Conservation (phyloP, 2,329 filamentous ascomycete species). For the Chaetomium strumarium region DNA sequence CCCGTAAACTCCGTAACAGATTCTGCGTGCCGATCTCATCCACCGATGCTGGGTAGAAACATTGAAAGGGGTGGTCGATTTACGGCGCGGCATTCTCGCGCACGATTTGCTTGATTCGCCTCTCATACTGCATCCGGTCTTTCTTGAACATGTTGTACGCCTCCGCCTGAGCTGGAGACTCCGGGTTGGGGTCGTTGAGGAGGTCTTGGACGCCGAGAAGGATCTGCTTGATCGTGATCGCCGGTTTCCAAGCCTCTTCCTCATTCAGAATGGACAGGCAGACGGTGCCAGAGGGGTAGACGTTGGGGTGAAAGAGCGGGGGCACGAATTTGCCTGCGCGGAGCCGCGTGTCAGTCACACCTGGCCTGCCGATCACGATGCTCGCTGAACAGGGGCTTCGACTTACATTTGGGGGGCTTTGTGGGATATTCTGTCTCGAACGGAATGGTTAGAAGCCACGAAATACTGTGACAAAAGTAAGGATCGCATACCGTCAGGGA, state of each 20-base stretch:
- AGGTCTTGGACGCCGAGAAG: constrained; percentile 93
- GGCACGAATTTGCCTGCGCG: constrained; percentile 84
- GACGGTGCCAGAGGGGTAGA: constrained; percentile 96
- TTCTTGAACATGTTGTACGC: constrained; percentile 97
- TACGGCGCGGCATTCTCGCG: constrained; percentile 79
- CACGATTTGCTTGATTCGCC: constrained; percentile 78
- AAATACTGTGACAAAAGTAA: background rate
- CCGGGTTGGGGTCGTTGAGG: constrained; percentile 92
- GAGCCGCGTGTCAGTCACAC: constrained; percentile 16
- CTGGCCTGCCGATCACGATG: constrained; percentile 12
- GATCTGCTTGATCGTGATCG: constrained; percentile 98
- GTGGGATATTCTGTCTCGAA: constrained; percentile 81
- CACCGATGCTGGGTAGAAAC: background rate
- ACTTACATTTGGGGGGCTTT: constrained; percentile 95
- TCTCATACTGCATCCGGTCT: constrained; percentile 80
- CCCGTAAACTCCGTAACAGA: constrained; percentile 19
- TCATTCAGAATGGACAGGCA: constrained; percentile 97
- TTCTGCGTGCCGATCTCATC: background rate
- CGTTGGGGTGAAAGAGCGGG: constrained; percentile 95
- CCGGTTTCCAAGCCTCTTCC: constrained; percentile 97
- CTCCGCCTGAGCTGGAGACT: constrained; percentile 93
- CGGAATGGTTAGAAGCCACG: constrained; percentile 19
- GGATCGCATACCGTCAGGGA: constrained; percentile 74
- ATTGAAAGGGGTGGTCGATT: constrained; percentile 15
- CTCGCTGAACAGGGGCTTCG: background rate